Evolutionary conservation across 176 grass and related monocot genomes (phyloP).

Genomic region (Luzula sylvatica): DNA sequence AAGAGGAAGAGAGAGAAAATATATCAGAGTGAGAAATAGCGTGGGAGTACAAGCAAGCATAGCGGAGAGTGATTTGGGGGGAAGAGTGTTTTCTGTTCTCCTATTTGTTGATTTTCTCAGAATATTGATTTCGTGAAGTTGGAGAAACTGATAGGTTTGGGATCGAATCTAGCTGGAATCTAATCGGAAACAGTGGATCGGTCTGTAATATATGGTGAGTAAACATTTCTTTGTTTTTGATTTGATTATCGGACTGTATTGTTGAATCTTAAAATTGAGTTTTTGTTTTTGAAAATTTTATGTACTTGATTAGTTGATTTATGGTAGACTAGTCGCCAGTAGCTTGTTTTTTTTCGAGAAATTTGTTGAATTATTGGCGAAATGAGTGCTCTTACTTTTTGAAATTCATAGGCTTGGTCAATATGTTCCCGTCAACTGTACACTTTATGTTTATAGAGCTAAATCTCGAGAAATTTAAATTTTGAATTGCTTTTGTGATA

Average conservation of each 20-base stretch:
- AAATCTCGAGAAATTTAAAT: not conserved
- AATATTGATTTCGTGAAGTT: slow-evolving; percentile 28
- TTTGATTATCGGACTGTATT: not conserved
- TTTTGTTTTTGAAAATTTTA: slow-evolving; percentile 3
- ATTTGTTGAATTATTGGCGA: not conserved
- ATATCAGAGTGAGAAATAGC: not conserved
- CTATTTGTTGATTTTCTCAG: slow-evolving; percentile 35
- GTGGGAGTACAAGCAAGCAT: slow-evolving; percentile 7
- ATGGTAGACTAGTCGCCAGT: not conserved
- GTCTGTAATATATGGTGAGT: slow-evolving; percentile 18
- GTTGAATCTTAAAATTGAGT: not conserved
- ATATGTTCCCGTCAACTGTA: not conserved
- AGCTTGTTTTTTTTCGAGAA: not conserved
- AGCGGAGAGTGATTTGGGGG: slow-evolving; percentile 8
- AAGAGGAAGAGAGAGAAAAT: slow-evolving; percentile 17
- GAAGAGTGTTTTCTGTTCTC: not conserved
- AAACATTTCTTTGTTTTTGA: not conserved
- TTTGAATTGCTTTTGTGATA: slow-evolving; percentile 10
- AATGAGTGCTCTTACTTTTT: not conserved
- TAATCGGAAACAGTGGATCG: slow-evolving; percentile 13
- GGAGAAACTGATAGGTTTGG: not conserved
- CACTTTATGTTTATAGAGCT: not conserved
- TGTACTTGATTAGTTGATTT: not conserved
- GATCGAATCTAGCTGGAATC: slow-evolving; percentile 10
- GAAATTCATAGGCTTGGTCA: not conserved